phyloP scores from a whole-genome alignment of 352 stramenopile genomes.

The Phytopythium sindhum region DNA sequence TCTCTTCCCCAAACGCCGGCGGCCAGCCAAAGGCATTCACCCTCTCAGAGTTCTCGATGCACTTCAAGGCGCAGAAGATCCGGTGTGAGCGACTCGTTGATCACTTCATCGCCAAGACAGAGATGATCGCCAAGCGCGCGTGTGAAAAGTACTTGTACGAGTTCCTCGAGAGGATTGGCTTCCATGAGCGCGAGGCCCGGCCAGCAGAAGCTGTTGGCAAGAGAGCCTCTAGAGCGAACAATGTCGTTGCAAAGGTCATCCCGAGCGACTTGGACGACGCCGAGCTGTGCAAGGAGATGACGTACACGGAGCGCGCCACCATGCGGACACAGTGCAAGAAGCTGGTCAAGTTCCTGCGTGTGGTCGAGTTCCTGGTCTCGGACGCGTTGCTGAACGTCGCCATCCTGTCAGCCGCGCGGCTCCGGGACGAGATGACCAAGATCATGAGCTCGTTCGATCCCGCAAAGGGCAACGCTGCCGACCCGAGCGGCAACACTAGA shows the following conservation, averaged over 20 bases:
- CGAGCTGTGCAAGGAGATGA: conserved; percentile 71
- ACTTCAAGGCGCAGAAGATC: conserved; percentile 68
- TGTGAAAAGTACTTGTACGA: conserved; percentile 61
- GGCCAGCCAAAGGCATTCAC: conserved; percentile 59
- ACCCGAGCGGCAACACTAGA: background rate
- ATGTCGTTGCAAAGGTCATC: background rate
- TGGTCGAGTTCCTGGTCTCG: conserved; percentile 90
- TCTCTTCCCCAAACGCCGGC: background rate
- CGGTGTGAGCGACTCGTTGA: conserved; percentile 55
- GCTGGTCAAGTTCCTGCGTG: conserved; percentile 88
- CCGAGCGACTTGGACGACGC: conserved; percentile 7
- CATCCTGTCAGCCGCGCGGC: conserved; percentile 46
- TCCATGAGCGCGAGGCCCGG: conserved; percentile 31
- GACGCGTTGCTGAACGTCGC: conserved; percentile 73
- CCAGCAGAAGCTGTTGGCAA: background rate
- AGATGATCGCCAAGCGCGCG: conserved; percentile 57
- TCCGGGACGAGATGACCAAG: conserved; percentile 37
- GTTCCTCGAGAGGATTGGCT: conserved; percentile 52
- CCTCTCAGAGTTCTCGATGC: conserved; percentile 75
- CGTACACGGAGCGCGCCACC: conserved; percentile 92
- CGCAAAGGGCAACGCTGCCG: background rate
- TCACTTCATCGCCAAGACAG: conserved; percentile 49
- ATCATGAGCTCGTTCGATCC: conserved; percentile 21
- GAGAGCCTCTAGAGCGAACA: conserved; percentile 2
- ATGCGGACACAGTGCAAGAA: conserved; percentile 90